These are phyloP conservation scores for Phytophthora vignae DNA, from an alignment of 352 stramenopile species.

Conservation along the genomic window DNA sequence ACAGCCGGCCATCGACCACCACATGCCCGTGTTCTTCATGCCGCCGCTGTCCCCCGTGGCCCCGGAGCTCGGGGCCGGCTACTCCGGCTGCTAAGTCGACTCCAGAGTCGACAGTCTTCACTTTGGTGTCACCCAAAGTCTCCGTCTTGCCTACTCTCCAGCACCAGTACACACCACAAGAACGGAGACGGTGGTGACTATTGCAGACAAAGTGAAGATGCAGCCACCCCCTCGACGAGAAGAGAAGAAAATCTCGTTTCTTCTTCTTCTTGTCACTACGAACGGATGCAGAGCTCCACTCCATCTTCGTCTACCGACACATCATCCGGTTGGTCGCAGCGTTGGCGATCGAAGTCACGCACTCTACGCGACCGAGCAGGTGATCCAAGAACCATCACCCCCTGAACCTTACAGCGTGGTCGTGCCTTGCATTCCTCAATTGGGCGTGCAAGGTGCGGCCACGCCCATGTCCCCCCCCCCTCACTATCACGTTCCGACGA, in stretches of 20 bases:
- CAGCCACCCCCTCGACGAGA: constrained; percentile 26
- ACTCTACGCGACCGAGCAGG: constrained; percentile 19
- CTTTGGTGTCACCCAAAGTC: constrained; percentile 6
- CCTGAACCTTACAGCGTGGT: constrained; percentile 17
- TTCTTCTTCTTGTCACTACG: constrained; percentile 19
- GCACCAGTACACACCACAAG: constrained; percentile 36
- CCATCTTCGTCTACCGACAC: constrained; percentile 18
- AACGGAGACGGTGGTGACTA: constrained; percentile 3
- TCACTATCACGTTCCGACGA: constrained; percentile 12
- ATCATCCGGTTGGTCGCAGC: constrained; percentile 25
- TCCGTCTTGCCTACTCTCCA: constrained; percentile 22
- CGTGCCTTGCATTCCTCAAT: constrained; percentile 9
- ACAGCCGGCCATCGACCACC: constrained; percentile 62
- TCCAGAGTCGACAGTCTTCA: constrained; percentile 27
- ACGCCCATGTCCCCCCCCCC: constrained; percentile 1
- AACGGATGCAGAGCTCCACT: constrained; percentile 18
- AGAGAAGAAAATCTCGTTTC: constrained; percentile 17
- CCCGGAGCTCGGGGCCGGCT: constrained; percentile 31
- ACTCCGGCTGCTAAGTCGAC: constrained; percentile 36
- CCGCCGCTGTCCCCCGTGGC: constrained; percentile 34
- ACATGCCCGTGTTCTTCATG: constrained; percentile 81
- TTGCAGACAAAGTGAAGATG: constrained; percentile 24
- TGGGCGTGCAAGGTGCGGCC: background rate
- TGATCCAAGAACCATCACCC: constrained; percentile 18
- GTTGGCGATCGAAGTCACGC: constrained; percentile 30